Base-by-base conservation (phyloP, 768 basidiomycete species). In the Psilocybe sp. region DNA sequence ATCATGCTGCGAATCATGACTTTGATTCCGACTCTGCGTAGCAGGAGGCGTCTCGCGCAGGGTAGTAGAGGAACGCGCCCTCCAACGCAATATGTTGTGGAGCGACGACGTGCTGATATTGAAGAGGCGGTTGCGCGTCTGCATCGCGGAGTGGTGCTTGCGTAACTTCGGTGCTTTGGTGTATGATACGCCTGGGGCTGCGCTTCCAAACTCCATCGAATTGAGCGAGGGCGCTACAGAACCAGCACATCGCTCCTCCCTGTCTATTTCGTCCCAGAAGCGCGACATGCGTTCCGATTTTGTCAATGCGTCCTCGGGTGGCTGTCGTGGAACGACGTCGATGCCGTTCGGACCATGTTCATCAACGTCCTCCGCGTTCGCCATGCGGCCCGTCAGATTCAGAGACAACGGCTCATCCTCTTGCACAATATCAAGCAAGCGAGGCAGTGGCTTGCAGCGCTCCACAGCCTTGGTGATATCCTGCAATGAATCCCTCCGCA, bases 191-290 rank as follows among this genome's bases (percentile, higher is more conserved):
- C 57, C 47, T n/a, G 50, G 45, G 46, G 52, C 44, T 42, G 58
- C 32, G 23, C 23, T 28, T 35, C 61, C 55, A 49, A 65, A 61
- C 52, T 64, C 58, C 43, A 58, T 49, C 51, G 54, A 45, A 47
- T 40, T 49, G 16, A 48, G 46, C 19, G 63, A 62, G 11, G 28
- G 35, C 2, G 49, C 47, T n/a, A 57, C 60, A 13, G 38, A 47
- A 28, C 47, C 54, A 28, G 23, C 23, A 28, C 23, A 28, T 3
- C 23, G 23, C 56, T 64, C 65, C 49, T 75, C 74, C n/a, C 60
- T 59, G 55, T 78, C 76, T n/a, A 79, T 54, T 15, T 63, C 60
- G 23, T 78, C 72, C 77, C 77, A 79, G 53, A 80, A 75, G 19
- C 65, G 56, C 3, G 65, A 63, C 35, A 54, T 54, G 40, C 58